Evolutionary conservation across 805 yeast species (phyloP), one percentile per base, ranked within the genome.

Genomic region (Candida dajiaensis): DNA sequence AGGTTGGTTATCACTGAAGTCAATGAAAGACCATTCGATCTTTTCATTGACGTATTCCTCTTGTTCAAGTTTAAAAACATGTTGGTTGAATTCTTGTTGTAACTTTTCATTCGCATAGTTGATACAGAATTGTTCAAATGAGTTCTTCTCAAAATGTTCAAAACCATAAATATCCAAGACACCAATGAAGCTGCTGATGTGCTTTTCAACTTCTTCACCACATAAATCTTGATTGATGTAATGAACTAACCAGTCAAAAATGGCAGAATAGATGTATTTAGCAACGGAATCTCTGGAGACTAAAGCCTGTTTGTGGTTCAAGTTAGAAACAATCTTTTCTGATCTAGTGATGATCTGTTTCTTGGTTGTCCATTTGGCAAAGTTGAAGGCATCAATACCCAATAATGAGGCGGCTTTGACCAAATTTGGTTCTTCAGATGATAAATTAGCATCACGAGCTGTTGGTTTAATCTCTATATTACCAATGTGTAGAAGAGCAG

Each of bases 271-370:
- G 43, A 94, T 84, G 65, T 84, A 92, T 65, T 92, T 92, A 42
- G 98, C 89, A 45, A 92, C 95, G n/a, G 99, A 94, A 68, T 92
- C 98, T 61, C 96, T 81, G 13, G 97, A 92, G 26, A 90, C 97
- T 22, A 80, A 57, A 9, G 98, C 95, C 63, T 90, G 96, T 57
- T 80, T 80, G 63, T 80, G 85, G 57, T 77, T 87, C 61, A 92
- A 73, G 62, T 85, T 89, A 21, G 95, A 83, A 41, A 83, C 81
- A 61, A 92, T 90, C 65, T 88, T 90, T 67, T 94, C 98, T 11
- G 89, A 81, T 64, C 97, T 77, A n/a, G 97, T 90, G 21, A 78
- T 77, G 54, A 94, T 88, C 67, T 90, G 97, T 63, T 88, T 89
- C 70, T 92, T 94, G 40, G 85, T 82, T 58, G 85, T 80, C 97